Evolutionary conservation across 495 filamentous ascomycete species (phyloP).

Genomic region (Penicillium roqueforti): DNA sequence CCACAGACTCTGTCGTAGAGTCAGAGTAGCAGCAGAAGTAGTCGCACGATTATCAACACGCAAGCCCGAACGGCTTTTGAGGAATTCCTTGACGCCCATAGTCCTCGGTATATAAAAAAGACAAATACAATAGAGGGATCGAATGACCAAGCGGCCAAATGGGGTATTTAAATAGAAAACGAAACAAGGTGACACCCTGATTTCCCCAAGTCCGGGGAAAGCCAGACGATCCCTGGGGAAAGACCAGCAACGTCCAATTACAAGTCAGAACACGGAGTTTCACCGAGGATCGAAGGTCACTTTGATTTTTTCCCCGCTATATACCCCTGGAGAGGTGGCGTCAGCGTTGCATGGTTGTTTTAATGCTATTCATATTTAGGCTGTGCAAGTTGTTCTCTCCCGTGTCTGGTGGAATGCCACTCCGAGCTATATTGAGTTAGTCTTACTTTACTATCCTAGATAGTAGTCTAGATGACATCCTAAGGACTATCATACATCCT

Average conservation of each 20-base stretch:
- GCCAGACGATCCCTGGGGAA: conserved; percentile 6
- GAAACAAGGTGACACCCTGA: conserved; percentile 1
- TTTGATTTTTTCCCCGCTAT: neutral
- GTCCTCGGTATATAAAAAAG: neutral
- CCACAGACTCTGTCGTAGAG: conserved; percentile 53
- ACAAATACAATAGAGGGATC: neutral
- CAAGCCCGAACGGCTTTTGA: conserved; percentile 33
- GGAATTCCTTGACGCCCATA: conserved; percentile 30
- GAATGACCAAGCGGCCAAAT: neutral
- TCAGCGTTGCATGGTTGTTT: conserved; percentile 3
- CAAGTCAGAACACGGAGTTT: neutral
- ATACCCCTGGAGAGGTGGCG: neutral
- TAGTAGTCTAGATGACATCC: too few species aligned
- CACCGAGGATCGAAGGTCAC: neutral
- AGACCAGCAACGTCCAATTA: neutral
- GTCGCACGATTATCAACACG: conserved; percentile 44
- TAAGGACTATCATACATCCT: too few species aligned
- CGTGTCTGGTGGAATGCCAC: conserved; percentile 2
- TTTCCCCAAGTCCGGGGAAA: conserved; percentile 8
- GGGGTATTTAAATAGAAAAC: neutral
- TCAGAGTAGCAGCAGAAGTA: conserved; percentile 55
- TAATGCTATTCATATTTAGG: neutral
- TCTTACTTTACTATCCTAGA: neutral
- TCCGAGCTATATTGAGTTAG: too few species aligned
- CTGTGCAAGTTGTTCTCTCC: neutral